Evolutionary conservation across 2,329 filamentous ascomycete species (phyloP), one percentile per base, ranked within the genome.

Genomic region (Neonectria ditissima): DNA sequence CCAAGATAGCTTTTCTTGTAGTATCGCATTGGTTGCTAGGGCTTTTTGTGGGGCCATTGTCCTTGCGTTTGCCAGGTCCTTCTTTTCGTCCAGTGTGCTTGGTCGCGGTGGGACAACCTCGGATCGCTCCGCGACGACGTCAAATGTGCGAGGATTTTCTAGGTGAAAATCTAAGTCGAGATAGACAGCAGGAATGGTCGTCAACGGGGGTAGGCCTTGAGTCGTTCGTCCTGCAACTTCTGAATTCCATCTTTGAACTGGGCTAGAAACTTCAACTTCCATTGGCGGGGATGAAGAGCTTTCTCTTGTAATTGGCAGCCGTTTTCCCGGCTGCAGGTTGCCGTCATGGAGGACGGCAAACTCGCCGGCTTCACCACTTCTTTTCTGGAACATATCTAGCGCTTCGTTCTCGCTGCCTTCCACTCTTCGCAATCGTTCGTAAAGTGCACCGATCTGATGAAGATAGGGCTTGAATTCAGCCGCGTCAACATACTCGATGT

Each of bases 1-100:
- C 96, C 96, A 99, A 0, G 96, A 98, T 13, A 99, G 83, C 79
- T 99, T 99, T 79, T 99, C 96, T 77, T 99, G 96, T 34, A 99
- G 79, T 62, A 99, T 99, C 0, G 96, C 96, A 79, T 99, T 99
- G 0, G 94, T 97, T 8, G 95, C 95, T 28, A 99, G 83, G 1
- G 93, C 92, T 77, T 97, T 98, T 63, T 95, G 87, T 10, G 92
- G 89, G 2, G 74, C 74, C 22, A 85, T 80, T 0, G 85, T 80
- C 54, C 81, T 83, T 5, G 88, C 89, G 76, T 90, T 92, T 4
- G 82, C 78, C 5, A 79, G 78, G 37, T 81, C 83, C 26, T 86
- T 84, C 26, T 89, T 85, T 65, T 88, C 83, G 39, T 74, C 75
- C 28, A 34, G 30, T 34, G 5, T 82, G 83, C 51, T 84, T 84